Percentiles rank a stretch among this genome's conserved stretches.
Conservation (phyloP, 176 grass and related monocot species). For the Triticum monococcum region DNA sequence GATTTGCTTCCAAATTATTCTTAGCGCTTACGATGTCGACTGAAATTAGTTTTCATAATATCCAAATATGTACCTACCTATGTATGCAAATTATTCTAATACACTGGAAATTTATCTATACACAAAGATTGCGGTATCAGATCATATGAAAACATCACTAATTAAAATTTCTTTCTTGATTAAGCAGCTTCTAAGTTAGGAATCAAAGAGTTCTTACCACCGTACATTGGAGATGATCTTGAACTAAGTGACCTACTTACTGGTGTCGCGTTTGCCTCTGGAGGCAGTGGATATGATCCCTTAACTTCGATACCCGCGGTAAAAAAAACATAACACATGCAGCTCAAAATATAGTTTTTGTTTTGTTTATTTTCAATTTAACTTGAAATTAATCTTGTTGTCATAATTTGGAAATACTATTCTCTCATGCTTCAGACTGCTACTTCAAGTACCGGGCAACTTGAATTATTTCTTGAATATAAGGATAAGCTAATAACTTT, state of each 20-base stretch:
- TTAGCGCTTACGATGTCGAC: background rate
- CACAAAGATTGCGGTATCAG: background rate
- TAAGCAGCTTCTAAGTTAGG: slow-evolving; percentile 39
- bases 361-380: background rate
- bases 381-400: background rate
- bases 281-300: slow-evolving; percentile 59
- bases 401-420: background rate
- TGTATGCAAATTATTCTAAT: background rate
- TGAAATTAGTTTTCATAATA: background rate
- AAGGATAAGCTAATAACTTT: slow-evolving; percentile 48
- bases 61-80: background rate
- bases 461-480: slow-evolving; percentile 51
- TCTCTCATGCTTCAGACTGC: slow-evolving; percentile 28
- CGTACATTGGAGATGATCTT: slow-evolving; percentile 26
- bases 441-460: slow-evolving; percentile 37
- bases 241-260: slow-evolving; percentile 47
- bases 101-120: background rate
- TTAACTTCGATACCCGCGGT: slow-evolving; percentile 36
- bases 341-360: background rate
- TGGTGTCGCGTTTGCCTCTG: slow-evolving; percentile 51
- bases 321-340: background rate
- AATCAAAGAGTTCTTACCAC: slow-evolving; percentile 45
- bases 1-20: background rate
- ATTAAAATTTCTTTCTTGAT: background rate
- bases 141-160: background rate